Base-by-base conservation (phyloP, 164 flowering plant species). In the grape (Vitis vinifera) region DNA sequence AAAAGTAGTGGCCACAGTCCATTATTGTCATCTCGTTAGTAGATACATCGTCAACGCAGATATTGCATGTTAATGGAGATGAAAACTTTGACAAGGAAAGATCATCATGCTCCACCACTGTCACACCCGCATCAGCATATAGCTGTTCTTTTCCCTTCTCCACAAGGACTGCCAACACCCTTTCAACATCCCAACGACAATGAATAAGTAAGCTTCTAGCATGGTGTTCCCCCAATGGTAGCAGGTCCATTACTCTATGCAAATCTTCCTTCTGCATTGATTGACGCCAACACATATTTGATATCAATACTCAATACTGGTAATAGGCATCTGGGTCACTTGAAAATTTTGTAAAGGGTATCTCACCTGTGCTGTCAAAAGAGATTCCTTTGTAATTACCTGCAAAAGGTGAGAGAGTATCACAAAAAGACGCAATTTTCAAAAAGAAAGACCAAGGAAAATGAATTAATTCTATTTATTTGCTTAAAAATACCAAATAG, bases 1-100 rank as follows among this genome's bases (percentile, higher is more conserved):
- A 93, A 75, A 84, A 93, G 80, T 78, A 81, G 78, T 93, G 98
- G 71, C 94, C 85, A 74, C 98, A 93, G 65, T 91, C 98, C 98
- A 93, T 88, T 71, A 72, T 74, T 1, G 93, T 88, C 51, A 83
- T 73, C 62, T 77, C 77, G 27, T 72, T 70, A 9, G 83, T 55
- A 44, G 86, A 17, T 19, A 86, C 71, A 10, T 89, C 91, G 50
- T 87, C 93, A 55, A 82, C 79, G 76, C 98, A 93, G 51, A 93
- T 82, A 62, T 75, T 74, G 63, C 98, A 93, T 23, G 65, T 74
- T 30, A 84, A 44, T 13, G 68, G 69, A 16, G 81, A 55, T n/a
- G 71, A 59, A 19, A 75, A 67, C 59, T 52, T 68, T 14, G 71
- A 62, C 4, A 73, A 55, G 57, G 70, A 29, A 29, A 23, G 50